phyloP scores from a whole-genome alignment of 768 basidiomycete genomes.

The Mycena filopes region DNA sequence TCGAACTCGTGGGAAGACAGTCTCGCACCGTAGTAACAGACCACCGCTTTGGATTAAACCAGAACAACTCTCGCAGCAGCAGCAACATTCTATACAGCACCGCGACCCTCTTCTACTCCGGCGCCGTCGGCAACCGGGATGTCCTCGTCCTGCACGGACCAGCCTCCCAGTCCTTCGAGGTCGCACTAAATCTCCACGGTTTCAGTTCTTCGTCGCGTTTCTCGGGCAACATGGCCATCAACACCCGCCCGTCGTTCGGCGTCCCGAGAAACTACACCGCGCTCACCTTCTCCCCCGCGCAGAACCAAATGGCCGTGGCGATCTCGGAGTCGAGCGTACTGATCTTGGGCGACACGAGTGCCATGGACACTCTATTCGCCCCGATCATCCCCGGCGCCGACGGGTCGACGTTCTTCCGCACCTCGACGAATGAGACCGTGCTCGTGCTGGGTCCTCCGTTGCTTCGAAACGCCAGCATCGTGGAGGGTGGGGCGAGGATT shows the following conservation, averaged over 20 bases:
- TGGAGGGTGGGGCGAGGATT: not conserved
- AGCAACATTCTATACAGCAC: slow-evolving; percentile 26
- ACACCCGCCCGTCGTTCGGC: slow-evolving; percentile 8
- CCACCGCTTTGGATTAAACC: slow-evolving; percentile 23
- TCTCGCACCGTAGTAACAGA: slow-evolving; percentile 17
- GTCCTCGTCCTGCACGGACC: slow-evolving; percentile 25
- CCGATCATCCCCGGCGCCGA: slow-evolving; percentile 23
- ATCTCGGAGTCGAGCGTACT: slow-evolving; percentile 22
- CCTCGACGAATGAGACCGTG: slow-evolving; percentile 22
- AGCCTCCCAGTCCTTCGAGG: slow-evolving; percentile 22
- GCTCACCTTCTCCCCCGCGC: slow-evolving; percentile 20
- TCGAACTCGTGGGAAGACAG: slow-evolving; percentile 21
- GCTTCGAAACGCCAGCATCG: slow-evolving; percentile 20
- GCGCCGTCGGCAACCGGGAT: slow-evolving; percentile 20
- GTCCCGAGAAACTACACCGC: not conserved
- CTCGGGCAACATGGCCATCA: slow-evolving; percentile 17
- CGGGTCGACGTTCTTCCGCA: slow-evolving; percentile 19
- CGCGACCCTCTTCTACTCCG: slow-evolving; percentile 26
- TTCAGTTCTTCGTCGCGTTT: slow-evolving; percentile 13
- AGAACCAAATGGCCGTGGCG: slow-evolving; percentile 18
- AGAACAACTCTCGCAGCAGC: slow-evolving; percentile 15
- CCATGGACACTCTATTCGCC: slow-evolving; percentile 17
- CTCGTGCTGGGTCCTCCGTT: slow-evolving; percentile 21
- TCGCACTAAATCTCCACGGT: slow-evolving; percentile 11
- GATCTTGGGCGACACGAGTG: slow-evolving; percentile 13